Conservation (phyloP, 2,329 filamentous ascomycete genomes). For the Phaeosphaeria sp. region DNA sequence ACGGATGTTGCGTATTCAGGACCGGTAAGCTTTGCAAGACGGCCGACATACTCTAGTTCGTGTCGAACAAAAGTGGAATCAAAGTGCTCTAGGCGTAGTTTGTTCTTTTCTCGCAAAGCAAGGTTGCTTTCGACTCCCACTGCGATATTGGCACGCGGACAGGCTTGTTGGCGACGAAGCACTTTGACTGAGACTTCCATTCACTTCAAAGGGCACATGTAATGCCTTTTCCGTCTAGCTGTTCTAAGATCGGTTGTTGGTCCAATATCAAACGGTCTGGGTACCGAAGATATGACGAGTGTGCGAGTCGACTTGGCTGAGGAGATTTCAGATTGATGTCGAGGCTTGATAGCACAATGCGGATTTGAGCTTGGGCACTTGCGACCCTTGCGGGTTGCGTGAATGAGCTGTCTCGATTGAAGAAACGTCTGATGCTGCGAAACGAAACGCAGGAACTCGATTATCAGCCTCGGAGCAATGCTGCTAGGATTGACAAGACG, state of each 20-base stretch:
- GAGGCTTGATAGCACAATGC: conserved; percentile 12
- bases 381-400: neutral
- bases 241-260: neutral
- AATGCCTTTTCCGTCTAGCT: neutral
- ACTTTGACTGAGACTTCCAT: neutral
- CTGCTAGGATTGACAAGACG: neutral
- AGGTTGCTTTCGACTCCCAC: neutral
- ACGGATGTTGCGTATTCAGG: conserved; percentile 31
- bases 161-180: neutral
- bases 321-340: conserved; percentile 8
- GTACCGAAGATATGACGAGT: neutral
- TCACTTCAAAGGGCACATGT: neutral
- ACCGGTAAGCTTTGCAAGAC: conserved; percentile 37
- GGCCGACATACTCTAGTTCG: conserved; percentile 39
- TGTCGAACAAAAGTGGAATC: neutral
- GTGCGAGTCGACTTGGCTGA: neutral
- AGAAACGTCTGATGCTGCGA: neutral
- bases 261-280: neutral
- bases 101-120: neutral
- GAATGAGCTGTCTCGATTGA: neutral
- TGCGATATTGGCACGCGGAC: neutral
- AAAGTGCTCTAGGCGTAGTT: neutral
- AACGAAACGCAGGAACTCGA: neutral
- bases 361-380: conserved; percentile 17
- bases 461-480: too few species aligned